These are phyloP conservation scores for Geranium brycei DNA, from an alignment of 345 rosid species.

Conservation along the genomic window DNA sequence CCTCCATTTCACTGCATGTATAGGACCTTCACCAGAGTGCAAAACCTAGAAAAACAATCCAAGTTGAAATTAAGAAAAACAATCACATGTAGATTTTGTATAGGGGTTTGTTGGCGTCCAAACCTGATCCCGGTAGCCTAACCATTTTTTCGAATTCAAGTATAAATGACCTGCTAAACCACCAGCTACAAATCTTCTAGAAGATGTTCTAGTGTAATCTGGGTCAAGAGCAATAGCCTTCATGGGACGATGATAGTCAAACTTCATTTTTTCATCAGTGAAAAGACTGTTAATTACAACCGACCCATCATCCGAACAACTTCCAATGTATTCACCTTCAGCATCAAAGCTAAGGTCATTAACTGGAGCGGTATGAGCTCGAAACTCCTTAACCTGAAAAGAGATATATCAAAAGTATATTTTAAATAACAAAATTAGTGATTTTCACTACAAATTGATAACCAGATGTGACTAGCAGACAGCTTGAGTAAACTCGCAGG, in stretches of 20 bases:
- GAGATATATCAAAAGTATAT: not conserved
- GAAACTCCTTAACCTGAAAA: conserved; percentile 68
- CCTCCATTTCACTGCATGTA: conserved; percentile 91
- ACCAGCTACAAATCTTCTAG: conserved; percentile 84
- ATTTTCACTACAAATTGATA: not conserved
- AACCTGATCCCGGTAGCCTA: conserved; percentile 86
- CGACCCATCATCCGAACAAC: conserved; percentile 98
- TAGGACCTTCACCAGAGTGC: conserved; percentile 98
- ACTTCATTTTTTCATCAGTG: conserved; percentile 85
- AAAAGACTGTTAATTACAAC: conserved; percentile 85
- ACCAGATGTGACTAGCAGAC: not conserved
- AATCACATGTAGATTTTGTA: conserved; percentile 1
- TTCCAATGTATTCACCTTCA: conserved; percentile 89
- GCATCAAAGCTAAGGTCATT: conserved; percentile 88
- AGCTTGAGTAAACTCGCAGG: not conserved
- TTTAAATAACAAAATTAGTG: not conserved
- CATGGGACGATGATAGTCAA: conserved; percentile 96
- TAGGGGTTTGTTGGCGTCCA: conserved; percentile 8
- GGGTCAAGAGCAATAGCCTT: conserved; percentile 91
- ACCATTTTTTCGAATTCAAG: conserved; percentile 86
- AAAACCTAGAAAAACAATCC: conserved; percentile 39
- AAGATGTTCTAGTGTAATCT: conserved; percentile 54
- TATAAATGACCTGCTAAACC: conserved; percentile 93
- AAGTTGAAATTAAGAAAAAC: no score
- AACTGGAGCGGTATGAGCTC: conserved; percentile 71